Percentiles rank a stretch among this genome's conserved stretches.
phyloP scores from a whole-genome alignment of 1,139 yeast genomes.

The Pichia sp. region DNA sequence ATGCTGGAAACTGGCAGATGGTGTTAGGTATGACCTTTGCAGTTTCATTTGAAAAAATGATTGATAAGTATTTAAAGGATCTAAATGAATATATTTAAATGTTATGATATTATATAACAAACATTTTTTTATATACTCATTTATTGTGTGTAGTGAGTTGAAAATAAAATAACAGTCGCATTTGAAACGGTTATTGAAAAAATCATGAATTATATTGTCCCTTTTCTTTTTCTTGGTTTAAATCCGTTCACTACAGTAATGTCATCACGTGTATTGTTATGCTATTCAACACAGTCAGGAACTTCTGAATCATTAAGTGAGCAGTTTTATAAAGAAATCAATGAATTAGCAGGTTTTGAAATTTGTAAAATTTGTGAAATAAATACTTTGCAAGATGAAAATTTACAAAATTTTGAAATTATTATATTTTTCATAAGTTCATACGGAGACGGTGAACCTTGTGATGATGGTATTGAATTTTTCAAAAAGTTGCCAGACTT shows the following conservation, averaged over 20 bases:
- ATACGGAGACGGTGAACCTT: slow-evolving; percentile 97
- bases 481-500: slow-evolving; percentile 41
- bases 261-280: slow-evolving; percentile 35
- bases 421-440: slow-evolving; percentile 78
- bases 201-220: too few species aligned
- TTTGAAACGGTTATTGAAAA: neutral
- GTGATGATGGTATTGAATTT: slow-evolving; percentile 80
- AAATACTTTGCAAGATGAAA: neutral
- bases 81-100: neutral
- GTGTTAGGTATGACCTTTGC: slow-evolving; percentile 51
- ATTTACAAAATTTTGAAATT: slow-evolving; percentile 35
- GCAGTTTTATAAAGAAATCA: slow-evolving; percentile 39
- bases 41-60: slow-evolving; percentile 39
- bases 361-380: neutral
- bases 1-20: slow-evolving; percentile 47
- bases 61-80: slow-evolving; percentile 23
- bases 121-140: too few species aligned
- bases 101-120: too few species aligned
- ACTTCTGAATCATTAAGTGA: slow-evolving; percentile 92
- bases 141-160: too few species aligned
- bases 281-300: slow-evolving; percentile 94
- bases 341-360: neutral
- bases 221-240: too few species aligned
- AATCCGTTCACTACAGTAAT: neutral
- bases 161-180: neutral